Base-by-base conservation (phyloP, 768 basidiomycete species). In the Tylopilus cervinicoccineus region DNA sequence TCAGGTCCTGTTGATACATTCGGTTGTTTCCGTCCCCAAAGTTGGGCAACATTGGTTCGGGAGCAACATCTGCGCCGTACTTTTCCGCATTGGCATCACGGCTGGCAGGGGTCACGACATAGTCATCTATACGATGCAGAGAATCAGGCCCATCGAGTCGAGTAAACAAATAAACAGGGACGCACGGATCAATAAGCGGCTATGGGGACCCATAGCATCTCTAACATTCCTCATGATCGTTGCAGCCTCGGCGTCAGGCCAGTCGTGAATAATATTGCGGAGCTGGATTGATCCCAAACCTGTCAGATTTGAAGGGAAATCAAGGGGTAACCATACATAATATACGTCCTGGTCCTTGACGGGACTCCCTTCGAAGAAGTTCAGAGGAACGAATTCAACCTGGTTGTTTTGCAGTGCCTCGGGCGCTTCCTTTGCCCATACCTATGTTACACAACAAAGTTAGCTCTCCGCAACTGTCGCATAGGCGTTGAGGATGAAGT, bases 1-100 rank as follows among this genome's bases (percentile, higher is more conserved):
- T 70, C 34, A 78, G 39, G 47, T 79, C 78, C 40, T 71, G 70
- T 27, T 72, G 60, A 50, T 78, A 77, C 24, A 63, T 62, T 6
- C 70, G 59, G 29, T 71, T 58, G 34, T 62, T 64, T 2, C 73
- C 76, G 7, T 69, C 64, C 16, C 75, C 76, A 43, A 71, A 77
- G 56, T 77, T 78, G 6, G 77, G 68, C 2, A 78, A 64, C 41
- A 80, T 59, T 0, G 75, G 77, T 44, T 71, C 69, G 0, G 76
- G 76, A 1, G 73, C 76, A 51, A 56, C 37, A 9, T 61, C 60
- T 63, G 53, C 37, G 31, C 48, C 51, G 31, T 44, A 50, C 5
- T 46, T 48, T 4, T 48, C 44, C 3, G 41, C 34, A 20, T 26
- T 48, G 8, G 44, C 36, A 19, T 50, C 49, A 23, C 42, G 50